A percentile compares a stretch with the other conserved stretches of the same genome.
Evolutionary conservation across 1,139 yeast genomes (phyloP).

Genomic region (Zygoascus hellenicus): DNA sequence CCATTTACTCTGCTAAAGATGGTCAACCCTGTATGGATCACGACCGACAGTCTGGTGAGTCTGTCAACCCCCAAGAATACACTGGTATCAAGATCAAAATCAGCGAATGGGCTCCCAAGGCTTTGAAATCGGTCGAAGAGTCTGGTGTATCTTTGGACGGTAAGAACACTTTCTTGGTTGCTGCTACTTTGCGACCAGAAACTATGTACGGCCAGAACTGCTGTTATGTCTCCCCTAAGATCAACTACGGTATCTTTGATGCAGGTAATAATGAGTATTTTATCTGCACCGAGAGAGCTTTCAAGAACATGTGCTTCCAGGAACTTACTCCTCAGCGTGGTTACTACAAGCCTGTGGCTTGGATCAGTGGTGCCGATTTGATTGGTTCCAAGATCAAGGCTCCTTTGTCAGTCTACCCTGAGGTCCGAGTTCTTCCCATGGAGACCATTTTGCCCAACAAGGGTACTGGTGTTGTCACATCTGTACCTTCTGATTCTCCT

Average conservation of each 20-base stretch:
- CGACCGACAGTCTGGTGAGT: conserved; percentile 97
- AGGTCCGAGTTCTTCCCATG: conserved; percentile 90
- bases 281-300: conserved; percentile 94
- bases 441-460: conserved; percentile 90
- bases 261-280: conserved; percentile 74
- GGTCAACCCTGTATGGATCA: conserved; percentile 99
- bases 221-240: conserved; percentile 95
- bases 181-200: conserved; percentile 98
- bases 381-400: conserved; percentile 86
- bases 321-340: conserved; percentile 89
- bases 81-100: conserved; percentile 83
- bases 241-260: conserved; percentile 84
- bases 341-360: conserved; percentile 52
- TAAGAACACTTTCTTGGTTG: conserved; percentile 76
- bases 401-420: conserved; percentile 67
- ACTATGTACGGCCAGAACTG: conserved; percentile 99
- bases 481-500: conserved; percentile 98
- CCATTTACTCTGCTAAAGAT: conserved; percentile 94
- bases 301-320: conserved; percentile 96
- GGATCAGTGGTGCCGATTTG: conserved; percentile 63
- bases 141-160: conserved; percentile 42
- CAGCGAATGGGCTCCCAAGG: conserved; percentile 51
- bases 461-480: conserved; percentile 99
- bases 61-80: conserved; percentile 94
- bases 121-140: conserved; percentile 46